Conservation (phyloP, 768 basidiomycete genomes). For the Suillus decipiens region DNA sequence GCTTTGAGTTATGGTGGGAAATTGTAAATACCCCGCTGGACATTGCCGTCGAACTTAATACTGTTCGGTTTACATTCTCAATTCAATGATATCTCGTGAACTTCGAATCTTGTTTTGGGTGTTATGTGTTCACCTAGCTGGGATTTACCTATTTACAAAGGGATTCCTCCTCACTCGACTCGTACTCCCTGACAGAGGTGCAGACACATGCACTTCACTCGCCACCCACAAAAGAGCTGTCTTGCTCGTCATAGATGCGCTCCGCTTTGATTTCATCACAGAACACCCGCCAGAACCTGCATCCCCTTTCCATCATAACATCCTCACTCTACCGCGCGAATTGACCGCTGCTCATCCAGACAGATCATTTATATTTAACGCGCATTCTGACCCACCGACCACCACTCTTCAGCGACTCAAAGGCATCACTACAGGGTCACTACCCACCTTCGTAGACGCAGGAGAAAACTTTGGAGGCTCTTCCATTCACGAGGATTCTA, state of each 20-base stretch:
- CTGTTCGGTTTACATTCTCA: no score
- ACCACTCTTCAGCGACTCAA: slow-evolving; percentile 95
- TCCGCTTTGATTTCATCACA: slow-evolving; percentile 92
- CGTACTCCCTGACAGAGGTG: slow-evolving; percentile 28
- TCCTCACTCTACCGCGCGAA: slow-evolving; percentile 76
- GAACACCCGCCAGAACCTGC: slow-evolving; percentile 56
- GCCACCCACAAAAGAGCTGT: slow-evolving; percentile 81
- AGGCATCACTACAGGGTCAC: slow-evolving; percentile 89
- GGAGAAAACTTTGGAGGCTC: slow-evolving; percentile 91
- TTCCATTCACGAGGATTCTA: slow-evolving; percentile 84
- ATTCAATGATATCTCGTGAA: slow-evolving; percentile 21
- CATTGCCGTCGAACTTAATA: no score
- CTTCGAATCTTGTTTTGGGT: slow-evolving; percentile 54
- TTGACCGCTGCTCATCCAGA: slow-evolving; percentile 63
- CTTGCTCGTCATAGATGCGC: slow-evolving; percentile 85
- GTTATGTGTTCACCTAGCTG: slow-evolving; percentile 66
- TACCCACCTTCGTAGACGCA: slow-evolving; percentile 95
- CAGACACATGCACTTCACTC: slow-evolving; percentile 37
- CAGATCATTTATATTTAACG: slow-evolving; percentile 84
- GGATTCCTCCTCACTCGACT: slow-evolving; percentile 87
- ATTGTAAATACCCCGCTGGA: neutral
- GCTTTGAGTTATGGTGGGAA: neutral
- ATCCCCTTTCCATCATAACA: slow-evolving; percentile 77
- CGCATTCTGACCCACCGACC: slow-evolving; percentile 93
- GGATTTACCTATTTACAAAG: slow-evolving; percentile 86